A percentile compares a stretch with the other conserved stretches of the same genome.
Conservation (phyloP, 805 yeast genomes). For the Pichia phayaonensis region DNA sequence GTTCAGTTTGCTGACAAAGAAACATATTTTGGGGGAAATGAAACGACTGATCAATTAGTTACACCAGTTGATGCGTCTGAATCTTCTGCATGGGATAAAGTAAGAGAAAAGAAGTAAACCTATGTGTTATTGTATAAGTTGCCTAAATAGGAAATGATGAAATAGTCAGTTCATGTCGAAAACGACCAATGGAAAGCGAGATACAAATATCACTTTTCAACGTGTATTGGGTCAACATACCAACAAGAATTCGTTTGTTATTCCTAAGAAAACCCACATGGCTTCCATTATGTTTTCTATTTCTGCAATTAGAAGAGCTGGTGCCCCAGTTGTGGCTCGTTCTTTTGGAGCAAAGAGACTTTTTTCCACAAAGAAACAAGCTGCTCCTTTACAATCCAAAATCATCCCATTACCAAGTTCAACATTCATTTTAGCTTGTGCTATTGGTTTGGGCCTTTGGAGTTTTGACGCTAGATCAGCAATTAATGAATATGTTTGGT, state of each 20-base stretch:
- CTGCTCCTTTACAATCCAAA: conserved; percentile 8
- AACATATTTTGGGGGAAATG: background rate
- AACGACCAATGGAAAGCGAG: background rate
- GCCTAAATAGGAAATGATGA: background rate
- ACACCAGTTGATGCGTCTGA: background rate
- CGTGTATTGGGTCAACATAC: background rate
- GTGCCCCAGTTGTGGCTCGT: background rate
- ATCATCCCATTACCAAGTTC: conserved; percentile 15
- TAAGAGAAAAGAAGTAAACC: conserved; percentile 8
- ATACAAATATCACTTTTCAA: background rate
- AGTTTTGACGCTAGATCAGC: conserved; percentile 79
- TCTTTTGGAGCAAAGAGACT: background rate
- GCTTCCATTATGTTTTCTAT: background rate
- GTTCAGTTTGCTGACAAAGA: background rate
- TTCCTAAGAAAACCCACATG: background rate
- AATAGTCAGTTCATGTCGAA: background rate
- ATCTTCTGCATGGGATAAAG: conserved; percentile 14
- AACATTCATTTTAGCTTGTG: conserved; percentile 18
- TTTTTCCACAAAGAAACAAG: background rate
- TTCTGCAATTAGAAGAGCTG: background rate
- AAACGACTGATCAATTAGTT: background rate
- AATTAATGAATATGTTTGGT: conserved; percentile 68
- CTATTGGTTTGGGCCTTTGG: conserved; percentile 36
- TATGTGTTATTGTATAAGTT: background rate
- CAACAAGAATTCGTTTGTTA: too few relatives aligned